Base-by-base conservation (phyloP, 2,329 filamentous ascomycete species). In the Sodiomyces alkalinus region DNA sequence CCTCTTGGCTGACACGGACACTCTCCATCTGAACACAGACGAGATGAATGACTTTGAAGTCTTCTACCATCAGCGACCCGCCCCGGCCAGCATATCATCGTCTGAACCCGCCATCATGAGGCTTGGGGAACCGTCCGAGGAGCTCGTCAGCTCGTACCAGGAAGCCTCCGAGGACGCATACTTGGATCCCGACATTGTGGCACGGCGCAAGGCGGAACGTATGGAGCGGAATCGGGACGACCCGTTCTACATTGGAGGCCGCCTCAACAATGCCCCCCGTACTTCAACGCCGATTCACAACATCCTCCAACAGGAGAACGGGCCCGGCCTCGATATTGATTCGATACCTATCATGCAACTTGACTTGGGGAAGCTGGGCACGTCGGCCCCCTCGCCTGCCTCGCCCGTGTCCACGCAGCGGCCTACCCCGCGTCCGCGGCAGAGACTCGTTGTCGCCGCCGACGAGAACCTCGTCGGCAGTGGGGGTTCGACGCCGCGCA, bases 301-400 rank as follows among this genome's bases (percentile, higher is more conserved):
- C 38, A 82, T 90, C 32, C 58, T 80, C 3, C 66, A 72, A 33
- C 73, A 64, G 33, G 73, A 72, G 32, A 86, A 87, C 45, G 77
- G 75, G 2, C 74, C 77, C 3, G 78, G 80, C 24, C 58, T 96
- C 7, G 87, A 98, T 46, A 77, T 98, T 23, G 90, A 98, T 51
- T 72, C 82, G 2, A 98, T 98, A 42, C 90, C 90, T 3, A 87
- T 98, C 43, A 90, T 98, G 74, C 75, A 92, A 47, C 64, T 98
- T 26, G 76, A 92, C 36, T 65, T 94, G 6, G 74, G 76, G 18
- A 67, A 65, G 34, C 48, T 64, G 7, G 52, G 49, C 21, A 41
- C 41, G 9, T 28, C 28, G 33, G 40, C 26, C 30, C 47, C 27
- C 30, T 41, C 46, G 28, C n/a, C n/a, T n/a, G n/a, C n/a, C n/a